These are phyloP conservation scores for Peniophora sp. DNA, from an alignment of 1,284 basidiomycete genomes.

Conservation along the genomic window DNA sequence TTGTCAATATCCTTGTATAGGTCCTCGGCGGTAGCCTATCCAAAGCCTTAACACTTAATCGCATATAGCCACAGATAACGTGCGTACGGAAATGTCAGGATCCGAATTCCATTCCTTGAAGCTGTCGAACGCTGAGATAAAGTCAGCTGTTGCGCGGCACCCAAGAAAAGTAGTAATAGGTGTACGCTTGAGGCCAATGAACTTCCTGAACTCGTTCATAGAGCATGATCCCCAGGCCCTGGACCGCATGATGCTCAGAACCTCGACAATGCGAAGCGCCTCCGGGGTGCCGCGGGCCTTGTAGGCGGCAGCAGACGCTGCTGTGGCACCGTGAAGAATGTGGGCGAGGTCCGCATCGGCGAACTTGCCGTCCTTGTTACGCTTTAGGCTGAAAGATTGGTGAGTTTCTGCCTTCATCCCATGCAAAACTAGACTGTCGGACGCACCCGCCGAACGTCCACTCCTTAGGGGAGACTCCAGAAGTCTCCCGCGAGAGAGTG, in stretches of 20 bases:
- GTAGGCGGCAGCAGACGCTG: slow-evolving; percentile 61
- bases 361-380: slow-evolving; percentile 50
- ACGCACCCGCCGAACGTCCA: slow-evolving; percentile 52
- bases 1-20: slow-evolving; percentile 73
- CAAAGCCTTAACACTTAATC: slow-evolving; percentile 4
- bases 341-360: slow-evolving; percentile 61
- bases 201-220: slow-evolving; percentile 62
- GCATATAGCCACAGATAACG: not conserved
- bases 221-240: slow-evolving; percentile 72
- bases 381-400: slow-evolving; percentile 35
- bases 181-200: slow-evolving; percentile 41
- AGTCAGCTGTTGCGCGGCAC: not conserved
- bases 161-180: slow-evolving; percentile 1
- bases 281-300: slow-evolving; percentile 67
- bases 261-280: slow-evolving; percentile 62
- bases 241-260: slow-evolving; percentile 65
- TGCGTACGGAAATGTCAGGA: slow-evolving; percentile 44
- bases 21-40: slow-evolving; percentile 54
- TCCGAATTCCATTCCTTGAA: slow-evolving; percentile 81
- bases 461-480: slow-evolving; percentile 17
- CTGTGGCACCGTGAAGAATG: slow-evolving; percentile 61
- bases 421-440: not conserved
- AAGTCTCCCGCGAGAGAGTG: not conserved
- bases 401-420: not conserved
- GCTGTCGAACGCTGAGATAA: slow-evolving; percentile 38